Conservation (phyloP, 345 rosid species). For the Salix exigua region DNA sequence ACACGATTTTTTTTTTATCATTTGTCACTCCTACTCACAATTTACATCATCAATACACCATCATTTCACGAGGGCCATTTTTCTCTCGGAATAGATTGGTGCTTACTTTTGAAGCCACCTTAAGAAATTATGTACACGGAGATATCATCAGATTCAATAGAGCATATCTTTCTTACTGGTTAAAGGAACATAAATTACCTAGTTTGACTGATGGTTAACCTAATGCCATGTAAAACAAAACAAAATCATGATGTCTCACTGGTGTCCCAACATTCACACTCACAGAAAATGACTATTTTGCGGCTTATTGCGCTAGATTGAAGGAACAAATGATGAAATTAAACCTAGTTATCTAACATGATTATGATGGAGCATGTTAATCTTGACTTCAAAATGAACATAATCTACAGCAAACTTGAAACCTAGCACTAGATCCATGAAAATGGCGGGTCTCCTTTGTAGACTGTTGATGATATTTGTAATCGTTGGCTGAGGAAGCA, state of each 20-base stretch:
- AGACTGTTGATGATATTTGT: background rate
- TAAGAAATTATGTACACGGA: background rate
- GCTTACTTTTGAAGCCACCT: background rate
- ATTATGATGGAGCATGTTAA: background rate
- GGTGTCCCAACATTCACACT: background rate
- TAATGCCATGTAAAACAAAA: conserved; percentile 2
- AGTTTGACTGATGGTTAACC: background rate
- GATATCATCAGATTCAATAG: background rate
- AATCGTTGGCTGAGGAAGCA: background rate
- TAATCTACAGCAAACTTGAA: background rate
- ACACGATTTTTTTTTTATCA: background rate
- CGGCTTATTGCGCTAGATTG: conserved; percentile 1
- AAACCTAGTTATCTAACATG: background rate
- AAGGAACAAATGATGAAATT: conserved; percentile 4
- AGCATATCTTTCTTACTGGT: background rate
- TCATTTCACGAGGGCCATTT: background rate
- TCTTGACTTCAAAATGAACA: background rate
- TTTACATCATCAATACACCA: background rate
- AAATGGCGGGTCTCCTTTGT: conserved; percentile 3
- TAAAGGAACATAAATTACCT: background rate
- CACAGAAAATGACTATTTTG: background rate
- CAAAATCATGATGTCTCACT: conserved; percentile 12
- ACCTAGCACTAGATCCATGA: background rate
- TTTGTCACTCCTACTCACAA: background rate
- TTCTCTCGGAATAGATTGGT: background rate